A percentile compares a stretch with the other conserved stretches of the same genome.
Evolutionary conservation across 371 early-diverging fungal genomes (phyloP).

Genomic region (Mortierella sp.): DNA sequence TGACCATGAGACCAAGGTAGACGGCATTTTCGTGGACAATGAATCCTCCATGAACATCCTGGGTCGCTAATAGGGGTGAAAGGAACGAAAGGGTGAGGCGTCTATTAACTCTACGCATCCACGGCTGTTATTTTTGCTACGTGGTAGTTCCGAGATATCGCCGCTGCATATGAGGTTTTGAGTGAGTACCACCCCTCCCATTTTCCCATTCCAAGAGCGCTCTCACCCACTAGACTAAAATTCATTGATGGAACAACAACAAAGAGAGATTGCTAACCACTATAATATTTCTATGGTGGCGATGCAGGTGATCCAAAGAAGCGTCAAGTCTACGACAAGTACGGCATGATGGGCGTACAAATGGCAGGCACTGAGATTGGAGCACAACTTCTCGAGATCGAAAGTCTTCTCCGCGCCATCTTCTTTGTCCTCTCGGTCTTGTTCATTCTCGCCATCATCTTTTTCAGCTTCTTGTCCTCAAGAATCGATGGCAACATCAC

Average conservation of each 20-base stretch:
- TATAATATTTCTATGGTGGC: no score
- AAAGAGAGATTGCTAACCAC: no score
- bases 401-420: conserved; percentile 74
- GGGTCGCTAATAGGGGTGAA: no score
- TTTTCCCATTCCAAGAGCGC: conserved; percentile 17
- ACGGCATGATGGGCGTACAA: conserved; percentile 88
- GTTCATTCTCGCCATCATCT: conserved; percentile 77
- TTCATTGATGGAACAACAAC: no score
- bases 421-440: conserved; percentile 68
- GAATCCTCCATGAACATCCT: conserved; percentile 5
- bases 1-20: conserved; percentile 51
- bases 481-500: conserved; percentile 75
- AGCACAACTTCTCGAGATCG: conserved; percentile 81
- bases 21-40: background rate
- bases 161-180: conserved; percentile 85
- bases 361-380: conserved; percentile 84
- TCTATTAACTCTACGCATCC: no score
- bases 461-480: conserved; percentile 81
- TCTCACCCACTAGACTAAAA: conserved; percentile 1
- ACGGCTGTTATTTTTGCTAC: background rate
- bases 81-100: no score
- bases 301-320: conserved; percentile 83
- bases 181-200: conserved; percentile 32
- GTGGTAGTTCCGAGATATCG: conserved; percentile 77
- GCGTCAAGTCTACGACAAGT: conserved; percentile 86